These are phyloP conservation scores for Graphiopsis chlorocephala DNA, from an alignment of 2,329 filamentous ascomycete genomes.

Conservation along the genomic window DNA sequence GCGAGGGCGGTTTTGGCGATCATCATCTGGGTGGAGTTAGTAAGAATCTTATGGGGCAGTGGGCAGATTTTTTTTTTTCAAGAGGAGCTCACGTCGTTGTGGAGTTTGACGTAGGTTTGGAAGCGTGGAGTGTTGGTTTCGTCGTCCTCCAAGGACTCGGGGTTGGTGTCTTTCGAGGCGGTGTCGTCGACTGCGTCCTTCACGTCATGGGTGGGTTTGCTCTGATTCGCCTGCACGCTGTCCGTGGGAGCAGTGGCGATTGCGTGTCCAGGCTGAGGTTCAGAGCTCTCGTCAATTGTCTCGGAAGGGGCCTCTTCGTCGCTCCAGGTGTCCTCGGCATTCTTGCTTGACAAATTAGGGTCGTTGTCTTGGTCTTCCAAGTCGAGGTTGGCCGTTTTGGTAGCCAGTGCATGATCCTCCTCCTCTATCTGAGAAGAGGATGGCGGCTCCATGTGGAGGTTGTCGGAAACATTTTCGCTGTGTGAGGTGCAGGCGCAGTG, in stretches of 20 bases:
- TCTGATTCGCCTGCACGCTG: neutral
- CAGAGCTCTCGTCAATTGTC: neutral
- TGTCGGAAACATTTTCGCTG: neutral
- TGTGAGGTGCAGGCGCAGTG: neutral
- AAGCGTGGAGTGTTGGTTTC: neutral
- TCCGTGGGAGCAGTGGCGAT: neutral
- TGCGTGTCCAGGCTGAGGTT: too few relatives aligned
- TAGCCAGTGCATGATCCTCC: neutral
- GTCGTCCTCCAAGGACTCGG: neutral
- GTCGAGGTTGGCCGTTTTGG: neutral
- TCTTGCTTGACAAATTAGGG: neutral
- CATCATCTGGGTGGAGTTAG: neutral
- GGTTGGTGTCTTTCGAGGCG: neutral
- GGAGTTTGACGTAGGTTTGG: neutral
- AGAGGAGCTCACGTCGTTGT: neutral
- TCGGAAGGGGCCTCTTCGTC: neutral
- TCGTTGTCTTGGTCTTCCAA: neutral
- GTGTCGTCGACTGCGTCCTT: neutral
- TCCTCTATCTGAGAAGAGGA: neutral
- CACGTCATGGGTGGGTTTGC: neutral
- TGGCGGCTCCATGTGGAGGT: neutral
- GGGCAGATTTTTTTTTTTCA: accelerated
- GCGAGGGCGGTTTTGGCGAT: slow-evolving; percentile 1
- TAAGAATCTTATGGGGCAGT: neutral
- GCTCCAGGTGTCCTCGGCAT: neutral